Conservation (phyloP, 176 grass and related monocot species). For the maize (Zea mays) region DNA sequence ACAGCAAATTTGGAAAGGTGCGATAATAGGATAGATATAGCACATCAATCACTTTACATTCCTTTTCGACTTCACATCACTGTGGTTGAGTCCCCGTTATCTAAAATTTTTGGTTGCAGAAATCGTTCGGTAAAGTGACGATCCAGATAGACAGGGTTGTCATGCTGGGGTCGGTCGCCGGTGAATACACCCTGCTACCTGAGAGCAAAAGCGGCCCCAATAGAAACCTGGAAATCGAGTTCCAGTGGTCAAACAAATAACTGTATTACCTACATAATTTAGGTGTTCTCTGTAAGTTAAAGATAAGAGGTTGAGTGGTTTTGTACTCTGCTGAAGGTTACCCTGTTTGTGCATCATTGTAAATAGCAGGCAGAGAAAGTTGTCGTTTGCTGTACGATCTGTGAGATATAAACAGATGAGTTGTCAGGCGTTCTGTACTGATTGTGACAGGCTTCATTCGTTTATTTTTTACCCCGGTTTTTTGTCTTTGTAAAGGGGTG, state of each 20-base stretch:
- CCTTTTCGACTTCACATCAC: not conserved
- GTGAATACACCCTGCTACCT: constrained; percentile 87
- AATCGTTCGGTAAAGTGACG: constrained; percentile 93
- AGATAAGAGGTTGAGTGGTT: constrained; percentile 36
- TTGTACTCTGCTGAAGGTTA: constrained; percentile 48
- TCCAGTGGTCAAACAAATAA: constrained; percentile 99
- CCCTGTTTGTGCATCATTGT: constrained; percentile 58
- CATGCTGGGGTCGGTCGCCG: constrained; percentile 93
- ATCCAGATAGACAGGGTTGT: constrained; percentile 98
- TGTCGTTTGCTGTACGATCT: constrained; percentile 38
- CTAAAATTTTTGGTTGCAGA: constrained; percentile 52
- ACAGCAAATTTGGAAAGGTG: constrained; percentile 99
- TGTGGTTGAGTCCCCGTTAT: constrained; percentile 14
- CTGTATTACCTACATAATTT: constrained; percentile 35
- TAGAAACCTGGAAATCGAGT: constrained; percentile 96
- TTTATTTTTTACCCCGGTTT: constrained; percentile 39
- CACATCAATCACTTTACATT: not conserved
- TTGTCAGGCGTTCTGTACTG: constrained; percentile 43
- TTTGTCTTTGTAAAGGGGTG: constrained; percentile 43
- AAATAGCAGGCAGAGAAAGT: constrained; percentile 64
- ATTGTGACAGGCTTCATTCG: constrained; percentile 55
- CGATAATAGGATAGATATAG: constrained; percentile 4
- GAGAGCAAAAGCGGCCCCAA: constrained; percentile 94
- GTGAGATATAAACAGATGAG: constrained; percentile 44
- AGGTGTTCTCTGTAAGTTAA: constrained; percentile 50